Evolutionary conservation across 495 filamentous ascomycete species (phyloP), one percentile per base, ranked within the genome.

Genomic region (Geopyxis carbonaria): DNA sequence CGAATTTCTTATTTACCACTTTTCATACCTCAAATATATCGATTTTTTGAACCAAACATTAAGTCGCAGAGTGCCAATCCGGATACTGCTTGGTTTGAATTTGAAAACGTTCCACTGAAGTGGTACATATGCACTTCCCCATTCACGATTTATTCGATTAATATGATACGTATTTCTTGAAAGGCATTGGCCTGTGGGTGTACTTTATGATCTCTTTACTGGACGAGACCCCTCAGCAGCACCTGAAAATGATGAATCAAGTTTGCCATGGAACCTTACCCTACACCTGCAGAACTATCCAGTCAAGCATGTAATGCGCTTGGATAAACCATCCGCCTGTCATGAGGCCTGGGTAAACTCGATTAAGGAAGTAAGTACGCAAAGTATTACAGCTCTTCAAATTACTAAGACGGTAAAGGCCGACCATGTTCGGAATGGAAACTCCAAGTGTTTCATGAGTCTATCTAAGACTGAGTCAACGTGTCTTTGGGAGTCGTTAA

Each of bases 341-440:
- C 73, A 78, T 40, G 89, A 95, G 56, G 78, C 84, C 0, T 95
- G 84, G 56, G 81, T 91, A 45, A 93, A 97, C 50, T 78, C 73
- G 45, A 82, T 91, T 43, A 99, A 95, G 59, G 87, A 93, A 62
- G 72, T 68, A 52, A 50, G 47, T 27, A 13, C 18, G 14, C 16
- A 24, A 21, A 3, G 21, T 8, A 14, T 39, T 38, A 7, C 5
- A 4, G n/a, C n/a, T n/a, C n/a, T n/a, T n/a, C n/a, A n/a, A n/a
- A 38, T 39, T 10, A 11, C 11, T 43, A 22, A 46, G 40, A n/a
- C n/a, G n/a, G n/a, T n/a, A n/a, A 38, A 78, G 67, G 91, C 89
- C 14, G 87, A 93, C 54, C 93, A 84, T 50, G 63, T 93, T 22
- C 73, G 89, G 23, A 85, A 92, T 43, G 85, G 89, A 14, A 92